phyloP scores from a whole-genome alignment of 495 filamentous ascomycete genomes.

The Elasticomyces elasticus region DNA sequence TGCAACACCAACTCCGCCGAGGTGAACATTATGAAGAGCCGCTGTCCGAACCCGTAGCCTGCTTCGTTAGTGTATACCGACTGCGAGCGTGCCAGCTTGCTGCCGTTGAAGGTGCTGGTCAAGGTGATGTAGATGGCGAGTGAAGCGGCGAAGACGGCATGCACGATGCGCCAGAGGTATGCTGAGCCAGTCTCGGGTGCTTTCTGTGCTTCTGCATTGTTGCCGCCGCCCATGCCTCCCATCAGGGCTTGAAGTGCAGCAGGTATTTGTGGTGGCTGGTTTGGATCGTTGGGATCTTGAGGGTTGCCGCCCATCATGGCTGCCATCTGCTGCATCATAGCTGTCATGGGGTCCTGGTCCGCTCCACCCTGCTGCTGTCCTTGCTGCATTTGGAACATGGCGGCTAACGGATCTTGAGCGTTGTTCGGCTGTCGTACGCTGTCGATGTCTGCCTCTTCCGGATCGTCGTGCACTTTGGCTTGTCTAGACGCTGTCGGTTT shows the following conservation, averaged over 20 bases:
- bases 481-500: slow-evolving; percentile 3
- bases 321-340: slow-evolving; percentile 52
- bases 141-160: slow-evolving; percentile 59
- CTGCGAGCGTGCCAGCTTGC: slow-evolving; percentile 30
- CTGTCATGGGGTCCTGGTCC: slow-evolving; percentile 48
- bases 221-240: slow-evolving; percentile 5
- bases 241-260: slow-evolving; percentile 12
- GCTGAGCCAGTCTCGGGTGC: slow-evolving; percentile 37
- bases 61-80: slow-evolving; percentile 28
- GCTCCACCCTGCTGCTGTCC: slow-evolving; percentile 6
- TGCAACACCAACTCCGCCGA: slow-evolving; percentile 69
- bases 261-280: slow-evolving; percentile 25
- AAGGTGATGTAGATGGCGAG: slow-evolving; percentile 59
- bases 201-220: slow-evolving; percentile 25
- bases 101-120: slow-evolving; percentile 51
- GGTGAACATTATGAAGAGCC: slow-evolving; percentile 65
- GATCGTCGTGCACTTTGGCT: slow-evolving; percentile 40
- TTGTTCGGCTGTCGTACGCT: slow-evolving; percentile 29
- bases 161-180: slow-evolving; percentile 65
- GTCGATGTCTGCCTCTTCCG: slow-evolving; percentile 67
- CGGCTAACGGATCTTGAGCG: slow-evolving; percentile 12
- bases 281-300: slow-evolving; percentile 19
- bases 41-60: slow-evolving; percentile 19
- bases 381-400: slow-evolving; percentile 26
- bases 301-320: slow-evolving; percentile 37